Evolutionary conservation across 1,139 yeast species (phyloP), one percentile per base, ranked within the genome.

Genomic region (Wickerhamiella infanticola): DNA sequence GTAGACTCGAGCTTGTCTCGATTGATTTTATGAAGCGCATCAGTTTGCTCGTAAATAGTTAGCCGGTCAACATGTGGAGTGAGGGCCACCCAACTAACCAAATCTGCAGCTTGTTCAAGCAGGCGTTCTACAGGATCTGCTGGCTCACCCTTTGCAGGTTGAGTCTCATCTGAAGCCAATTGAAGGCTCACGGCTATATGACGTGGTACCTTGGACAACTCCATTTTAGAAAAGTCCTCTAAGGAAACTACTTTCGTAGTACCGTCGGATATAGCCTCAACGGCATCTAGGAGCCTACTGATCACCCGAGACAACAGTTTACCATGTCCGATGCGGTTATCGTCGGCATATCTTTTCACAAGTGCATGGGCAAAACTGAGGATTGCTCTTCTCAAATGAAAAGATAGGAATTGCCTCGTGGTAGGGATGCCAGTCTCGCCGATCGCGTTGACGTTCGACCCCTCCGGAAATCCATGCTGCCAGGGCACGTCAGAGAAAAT

Each of bases 31-130:
- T 37, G 40, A 29, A 41, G 24, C 5, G 23, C 26, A 3, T 42
- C 47, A 4, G n/a, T 18, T 2, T 26, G 27, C 37, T 44, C 49
- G 36, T n/a, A 47, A n/a, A 47, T 40, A 6, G 44, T 37, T 11
- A 47, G 35, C n/a, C 29, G 33, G 23, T 44, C 24, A 11, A 46
- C 39, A 8, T 39, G 35, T 7, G 37, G 39, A 13, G 47, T 33
- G 33, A 44, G 26, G 8, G 33, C 27, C 7, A 47, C 49, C 49
- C 49, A 47, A 31, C 24, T 27, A 3, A 31, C 31, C 24, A 47
- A 25, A 11, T 33, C 27, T 8, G 38, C 39, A 8, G 29, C 41
- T 25, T 41, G 35, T 13, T 31, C 35, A 9, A 27, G 5, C 3
- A 45, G 39, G 11, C 25, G 31, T 5, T 24, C 45, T 3, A 18